phyloP scores from a whole-genome alignment of 495 filamentous ascomycete species.

The Podospora pseudopauciseta region DNA sequence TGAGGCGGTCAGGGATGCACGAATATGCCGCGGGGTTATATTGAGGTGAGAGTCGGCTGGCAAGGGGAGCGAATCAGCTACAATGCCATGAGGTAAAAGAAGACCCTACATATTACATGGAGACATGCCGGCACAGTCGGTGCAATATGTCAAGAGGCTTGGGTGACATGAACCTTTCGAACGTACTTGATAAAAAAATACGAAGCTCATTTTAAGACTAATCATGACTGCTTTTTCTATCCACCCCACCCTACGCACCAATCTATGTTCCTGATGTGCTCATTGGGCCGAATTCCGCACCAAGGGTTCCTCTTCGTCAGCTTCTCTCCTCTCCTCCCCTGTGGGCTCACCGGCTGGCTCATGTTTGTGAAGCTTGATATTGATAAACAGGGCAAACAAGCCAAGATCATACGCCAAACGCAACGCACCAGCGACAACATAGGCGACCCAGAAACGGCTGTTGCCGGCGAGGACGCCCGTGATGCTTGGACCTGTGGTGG shows the following conservation, averaged over 20 bases:
- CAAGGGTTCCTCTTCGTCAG: neutral
- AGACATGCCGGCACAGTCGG: neutral
- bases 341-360: constrained; percentile 19
- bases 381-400: constrained; percentile 63
- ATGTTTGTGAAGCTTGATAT: constrained; percentile 43
- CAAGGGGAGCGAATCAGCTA: neutral
- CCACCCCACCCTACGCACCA: neutral
- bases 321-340: neutral
- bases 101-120: neutral
- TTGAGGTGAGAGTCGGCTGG: neutral
- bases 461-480: constrained; percentile 68
- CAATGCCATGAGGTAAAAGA: neutral
- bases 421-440: constrained; percentile 65
- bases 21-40: neutral
- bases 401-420: constrained; percentile 72
- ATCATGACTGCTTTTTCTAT: neutral
- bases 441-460: constrained; percentile 67
- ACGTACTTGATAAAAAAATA: neutral
- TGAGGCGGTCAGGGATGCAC: neutral
- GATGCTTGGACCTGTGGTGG: constrained; percentile 63
- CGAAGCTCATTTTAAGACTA: neutral
- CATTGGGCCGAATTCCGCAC: neutral
- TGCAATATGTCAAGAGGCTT: neutral
- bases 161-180: neutral
- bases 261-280: neutral